Percentiles rank a stretch among this genome's conserved stretches.
Conservation (phyloP, 192 early-diverging fungal genomes). For the Gamsiella multidivaricata region DNA sequence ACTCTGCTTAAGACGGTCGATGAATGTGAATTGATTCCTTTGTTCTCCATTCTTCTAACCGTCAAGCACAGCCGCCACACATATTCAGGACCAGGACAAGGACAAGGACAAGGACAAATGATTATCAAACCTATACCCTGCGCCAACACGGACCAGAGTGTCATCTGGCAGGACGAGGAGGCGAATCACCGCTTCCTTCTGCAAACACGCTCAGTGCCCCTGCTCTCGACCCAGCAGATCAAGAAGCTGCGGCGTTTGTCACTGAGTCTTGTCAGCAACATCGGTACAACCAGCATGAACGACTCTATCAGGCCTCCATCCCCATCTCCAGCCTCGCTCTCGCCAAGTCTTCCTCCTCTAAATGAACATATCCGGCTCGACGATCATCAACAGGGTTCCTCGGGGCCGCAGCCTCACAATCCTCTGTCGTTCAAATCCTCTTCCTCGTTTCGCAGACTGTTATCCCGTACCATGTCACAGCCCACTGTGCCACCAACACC, state of each 20-base stretch:
- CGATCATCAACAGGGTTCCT: conserved; percentile 6
- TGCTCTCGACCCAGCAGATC: conserved; percentile 43
- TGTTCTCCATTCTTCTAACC: neutral
- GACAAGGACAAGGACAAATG: conserved; percentile 3
- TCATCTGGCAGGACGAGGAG: conserved; percentile 52
- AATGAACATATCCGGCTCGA: conserved; percentile 3
- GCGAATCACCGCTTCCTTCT: conserved; percentile 53
- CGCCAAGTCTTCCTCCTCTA: neutral
- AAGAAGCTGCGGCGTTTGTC: conserved; percentile 44
- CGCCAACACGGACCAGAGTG: conserved; percentile 28
- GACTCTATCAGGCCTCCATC: neutral
- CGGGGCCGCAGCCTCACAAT: too few species aligned
- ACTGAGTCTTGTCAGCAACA: conserved; percentile 30
- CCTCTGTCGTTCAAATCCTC: neutral
- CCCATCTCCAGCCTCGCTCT: neutral
- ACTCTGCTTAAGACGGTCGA: too few species aligned
- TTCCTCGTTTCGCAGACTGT: conserved; percentile 20
- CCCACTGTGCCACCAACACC: neutral
- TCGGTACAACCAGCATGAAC: neutral
- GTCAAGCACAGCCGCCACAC: neutral
- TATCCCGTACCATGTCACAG: conserved; percentile 8
- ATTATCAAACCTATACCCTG: conserved; percentile 43
- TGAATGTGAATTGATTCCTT: neutral
- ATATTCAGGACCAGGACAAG: neutral
- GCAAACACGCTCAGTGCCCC: conserved; percentile 35